Evolutionary conservation across 257 asterid species (phyloP), one percentile per base, ranked within the genome.

Genomic region (Solanum pimpinellifolium): DNA sequence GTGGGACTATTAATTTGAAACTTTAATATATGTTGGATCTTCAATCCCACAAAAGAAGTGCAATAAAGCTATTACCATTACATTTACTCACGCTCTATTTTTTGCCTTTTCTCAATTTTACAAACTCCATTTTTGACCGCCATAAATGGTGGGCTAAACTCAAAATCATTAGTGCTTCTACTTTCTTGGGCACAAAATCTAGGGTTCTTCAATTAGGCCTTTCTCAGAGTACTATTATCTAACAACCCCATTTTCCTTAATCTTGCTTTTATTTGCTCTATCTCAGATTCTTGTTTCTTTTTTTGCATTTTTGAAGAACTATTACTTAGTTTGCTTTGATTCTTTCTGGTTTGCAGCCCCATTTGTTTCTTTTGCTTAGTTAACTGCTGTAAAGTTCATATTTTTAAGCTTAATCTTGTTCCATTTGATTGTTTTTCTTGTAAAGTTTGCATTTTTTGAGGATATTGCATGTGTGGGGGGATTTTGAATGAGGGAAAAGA

Each of bases 181-280:
- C 96, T 91, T 94, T 93, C 90, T 89, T 85, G 86, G 92, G 94
- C 95, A 90, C 90, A 35, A 89, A 88, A 91, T 92, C 90, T 89
- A 86, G 90, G 93, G 92, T 92, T 90, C 88, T 89, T 87, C 87
- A 74, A 66, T 86, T 88, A 60, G n/a, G 62, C 88, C 60, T 81
- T 90, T 77, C 85, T 87, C 83, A 33, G 46, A 23, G 39, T 69
- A 69, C 72, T 49, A 20, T 39, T 9, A 29, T 18, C 80, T 42
- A 65, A 68, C 81, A 68, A 47, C 62, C 27, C 87, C 46, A 66
- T 68, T 84, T 84, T 27, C 62, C 65, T 68, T 42, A 16, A 41
- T 65, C 74, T 60, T 83, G 12, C 18, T 83, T 83, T 37, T 1
- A 62, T 35, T 83, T 84, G 37, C 18, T 65, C 15, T 15, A n/a